Evolutionary conservation across 2,329 filamentous ascomycete species (phyloP).

Genomic region (Gliomastix tumulicola): DNA sequence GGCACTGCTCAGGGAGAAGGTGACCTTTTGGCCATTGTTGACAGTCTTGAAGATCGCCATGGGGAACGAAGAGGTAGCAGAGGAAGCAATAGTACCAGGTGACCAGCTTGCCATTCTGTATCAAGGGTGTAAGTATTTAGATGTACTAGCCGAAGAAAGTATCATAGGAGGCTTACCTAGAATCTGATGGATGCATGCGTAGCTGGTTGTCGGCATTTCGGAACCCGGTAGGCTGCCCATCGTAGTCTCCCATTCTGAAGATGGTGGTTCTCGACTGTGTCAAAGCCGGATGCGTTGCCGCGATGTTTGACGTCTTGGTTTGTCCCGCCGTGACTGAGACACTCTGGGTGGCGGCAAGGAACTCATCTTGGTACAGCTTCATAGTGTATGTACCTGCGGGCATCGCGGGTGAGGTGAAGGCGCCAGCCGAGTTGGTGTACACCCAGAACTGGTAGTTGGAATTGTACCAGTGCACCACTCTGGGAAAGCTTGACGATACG

Average conservation of each 20-base stretch:
- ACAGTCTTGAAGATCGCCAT: conserved; percentile 59
- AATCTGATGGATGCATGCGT: conserved; percentile 62
- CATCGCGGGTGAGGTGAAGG: conserved; percentile 59
- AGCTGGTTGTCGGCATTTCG: conserved; percentile 60
- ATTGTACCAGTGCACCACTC: conserved; percentile 62
- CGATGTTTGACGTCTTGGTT: conserved; percentile 41
- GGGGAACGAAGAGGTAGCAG: conserved; percentile 45
- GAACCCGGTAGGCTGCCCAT: conserved; percentile 58
- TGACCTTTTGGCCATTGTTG: conserved; percentile 54
- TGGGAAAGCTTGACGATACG: conserved; percentile 40
- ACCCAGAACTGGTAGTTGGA: conserved; percentile 57
- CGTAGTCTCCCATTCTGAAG: conserved; percentile 59
- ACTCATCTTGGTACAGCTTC: conserved; percentile 55
- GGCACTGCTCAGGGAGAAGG: conserved; percentile 44
- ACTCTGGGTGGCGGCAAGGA: conserved; percentile 40
- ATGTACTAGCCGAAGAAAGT: not conserved
- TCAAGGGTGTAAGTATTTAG: not conserved
- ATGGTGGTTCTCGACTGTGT: conserved; percentile 41
- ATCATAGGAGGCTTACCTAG: conserved; percentile 12
- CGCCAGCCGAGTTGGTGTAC: conserved; percentile 44
- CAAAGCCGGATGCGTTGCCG: conserved; percentile 32
- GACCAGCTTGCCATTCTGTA: conserved; percentile 53
- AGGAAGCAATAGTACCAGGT: conserved; percentile 49
- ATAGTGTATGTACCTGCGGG: conserved; percentile 62
- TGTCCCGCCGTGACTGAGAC: conserved; percentile 43